Evolutionary conservation across 768 basidiomycete genomes (phyloP).

Genomic region (Lentinula lateritia): DNA sequence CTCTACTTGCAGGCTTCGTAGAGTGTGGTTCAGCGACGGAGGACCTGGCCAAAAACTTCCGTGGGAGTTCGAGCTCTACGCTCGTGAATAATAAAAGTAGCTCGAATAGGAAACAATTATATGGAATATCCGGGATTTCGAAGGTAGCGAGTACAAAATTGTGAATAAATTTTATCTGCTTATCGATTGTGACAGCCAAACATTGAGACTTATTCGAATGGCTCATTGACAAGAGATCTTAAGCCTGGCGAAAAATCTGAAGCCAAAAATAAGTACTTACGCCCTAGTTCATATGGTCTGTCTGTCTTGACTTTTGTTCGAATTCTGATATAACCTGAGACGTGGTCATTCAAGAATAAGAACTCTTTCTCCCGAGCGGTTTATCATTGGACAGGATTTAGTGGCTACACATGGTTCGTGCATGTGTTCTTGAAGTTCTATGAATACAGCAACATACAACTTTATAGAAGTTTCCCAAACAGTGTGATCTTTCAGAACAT

Average conservation of each 20-base stretch:
- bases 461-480: neutral
- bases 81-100: conserved; percentile 13
- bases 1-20: conserved; percentile 68
- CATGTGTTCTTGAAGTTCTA: neutral
- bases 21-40: conserved; percentile 70
- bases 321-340: too few species aligned
- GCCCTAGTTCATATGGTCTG: too few species aligned
- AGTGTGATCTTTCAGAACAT: neutral
- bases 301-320: too few species aligned
- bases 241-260: too few species aligned
- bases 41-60: conserved; percentile 49
- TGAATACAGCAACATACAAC: neutral
- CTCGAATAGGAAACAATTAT: neutral
- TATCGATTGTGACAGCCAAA: too few species aligned
- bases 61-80: conserved; percentile 76
- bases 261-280: too few species aligned
- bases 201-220: too few species aligned
- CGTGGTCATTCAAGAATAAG: too few species aligned
- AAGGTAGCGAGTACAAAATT: too few species aligned
- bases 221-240: too few species aligned
- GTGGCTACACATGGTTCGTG: neutral
- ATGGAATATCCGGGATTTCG: neutral
- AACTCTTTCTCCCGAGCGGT: too few species aligned
- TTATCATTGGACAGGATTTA: neutral
- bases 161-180: too few species aligned